A percentile compares a stretch with the other conserved stretches of the same genome.
phyloP scores from a whole-genome alignment of 106 monocot species.

The Narthecium ossifragum region DNA sequence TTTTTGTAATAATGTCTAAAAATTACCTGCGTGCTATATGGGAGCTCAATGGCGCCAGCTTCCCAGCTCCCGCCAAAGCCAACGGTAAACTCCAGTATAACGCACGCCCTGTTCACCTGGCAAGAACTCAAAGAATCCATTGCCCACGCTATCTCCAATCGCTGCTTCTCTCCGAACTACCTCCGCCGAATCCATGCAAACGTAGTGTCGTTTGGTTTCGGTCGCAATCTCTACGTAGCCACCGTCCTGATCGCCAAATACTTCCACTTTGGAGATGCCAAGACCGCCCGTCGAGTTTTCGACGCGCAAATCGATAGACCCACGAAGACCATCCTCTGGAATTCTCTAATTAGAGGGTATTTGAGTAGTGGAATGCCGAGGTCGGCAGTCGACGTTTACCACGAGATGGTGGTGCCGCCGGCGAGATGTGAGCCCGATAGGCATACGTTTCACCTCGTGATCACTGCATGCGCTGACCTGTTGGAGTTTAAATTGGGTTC shows the following conservation, averaged over 20 bases:
- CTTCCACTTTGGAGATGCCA: conserved; percentile 30
- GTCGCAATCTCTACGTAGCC: conserved; percentile 43
- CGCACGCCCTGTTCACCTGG: too few species aligned
- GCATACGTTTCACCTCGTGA: conserved; percentile 45
- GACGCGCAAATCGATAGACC: conserved; percentile 1
- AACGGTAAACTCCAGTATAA: too few species aligned
- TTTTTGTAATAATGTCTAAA: too few species aligned
- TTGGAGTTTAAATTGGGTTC: conserved; percentile 36
- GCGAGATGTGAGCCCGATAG: conserved; percentile 29
- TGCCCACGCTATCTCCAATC: conserved; percentile 29
- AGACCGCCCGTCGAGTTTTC: conserved; percentile 31
- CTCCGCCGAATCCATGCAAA: conserved; percentile 36
- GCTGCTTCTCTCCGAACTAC: conserved; percentile 3
- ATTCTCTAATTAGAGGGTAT: conserved; percentile 54
- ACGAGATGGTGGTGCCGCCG: conserved; percentile 16
- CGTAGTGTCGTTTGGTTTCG: conserved; percentile 39
- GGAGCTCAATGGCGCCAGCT: too few species aligned
- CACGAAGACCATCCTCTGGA: conserved; percentile 59
- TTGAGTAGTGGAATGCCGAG: conserved; percentile 18
- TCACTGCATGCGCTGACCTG: conserved; percentile 42
- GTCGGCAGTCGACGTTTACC: conserved; percentile 26
- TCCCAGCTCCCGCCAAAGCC: too few species aligned
- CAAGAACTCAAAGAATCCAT: conserved; percentile 61
- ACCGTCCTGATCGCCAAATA: conserved; percentile 43
- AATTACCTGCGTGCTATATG: too few species aligned